Base-by-base conservation (phyloP, 1,284 basidiomycete species). In the Cryptococcus sp. region DNA sequence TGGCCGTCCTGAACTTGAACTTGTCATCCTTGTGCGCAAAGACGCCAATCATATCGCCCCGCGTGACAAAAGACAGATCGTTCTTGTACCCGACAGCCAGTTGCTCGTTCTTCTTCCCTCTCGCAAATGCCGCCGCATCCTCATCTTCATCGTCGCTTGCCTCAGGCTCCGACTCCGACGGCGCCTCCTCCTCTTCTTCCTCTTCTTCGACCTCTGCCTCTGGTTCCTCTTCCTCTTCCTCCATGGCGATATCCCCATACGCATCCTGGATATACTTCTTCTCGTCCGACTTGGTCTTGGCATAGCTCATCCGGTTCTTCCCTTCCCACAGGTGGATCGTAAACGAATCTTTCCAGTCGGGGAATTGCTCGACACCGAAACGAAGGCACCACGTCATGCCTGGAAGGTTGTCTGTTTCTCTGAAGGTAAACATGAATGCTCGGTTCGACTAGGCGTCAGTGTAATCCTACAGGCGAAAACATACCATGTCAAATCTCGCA, bases 41-140 rank as follows among this genome's bases (percentile, higher is more conserved):
- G n/a, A 97, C 91, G 18, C 95, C 95, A 56, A 99, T 97, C 72
- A 87, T 92, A 74, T 87, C 86, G 33, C 93, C 94, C 36, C 95
- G 85, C 21, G 93, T 86, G 51, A 99, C 94, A 63, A 94, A 97
- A 11, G 94, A 93, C 33, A 91, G 80, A 65, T 97, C 91, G 56
- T 92, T 89, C 74, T 91, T 94, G 79, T 97, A 94, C 5, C 95
- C 95, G 38, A 98, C 85, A 2, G 88, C 89, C 28, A 98, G 80
- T 60, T 92, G 86, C 31, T 89, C 87, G 73, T 98, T 97, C 56
- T 86, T 87, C 33, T 82, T 80, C 24, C 68, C 56, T 75, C 74
- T 48, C 31, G 75, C 72, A 44, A 65, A 65, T 6, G 51, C 50
- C 35, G 58, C 65, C 59, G 19, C 73, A 74, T 52, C 79, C 78